Evolutionary conservation across 805 yeast genomes (phyloP), one percentile per base, ranked within the genome.

Genomic region (Sugiyamaella qingdaonensis): DNA sequence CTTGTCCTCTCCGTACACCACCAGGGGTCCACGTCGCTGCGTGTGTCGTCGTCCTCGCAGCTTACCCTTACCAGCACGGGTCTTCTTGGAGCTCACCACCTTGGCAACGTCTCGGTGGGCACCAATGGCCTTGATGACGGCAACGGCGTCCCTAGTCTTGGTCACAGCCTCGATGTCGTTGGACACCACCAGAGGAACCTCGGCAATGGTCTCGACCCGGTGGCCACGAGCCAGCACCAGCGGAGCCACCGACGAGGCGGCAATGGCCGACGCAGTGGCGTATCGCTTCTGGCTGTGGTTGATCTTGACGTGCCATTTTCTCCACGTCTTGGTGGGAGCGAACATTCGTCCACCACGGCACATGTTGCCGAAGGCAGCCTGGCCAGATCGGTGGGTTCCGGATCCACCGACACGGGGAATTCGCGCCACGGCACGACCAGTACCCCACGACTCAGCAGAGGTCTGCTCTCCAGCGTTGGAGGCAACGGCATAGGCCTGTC

Each of bases 281-380:
- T 91, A 94, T 81, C 98, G 91, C 86, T 92, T 92, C 84, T 94
- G 96, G 89, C 92, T 92, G 80, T 90, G 97, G 96, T 94, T 94
- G 74, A 94, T 96, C 86, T 91, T 94, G 73, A 94, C 95, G 90
- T 94, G 95, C 99, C 99, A 94, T 82, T 85, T 92, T 88, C 99
- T 90, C 99, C 99, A 94, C 79, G 96, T 91, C 86, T 94, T 94
- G 79, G 99, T 94, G 78, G 99, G 99, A 79, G 99, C 97, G 75
- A 94, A 94, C 98, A 94, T 94, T 81, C 99, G 96, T 84, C 99
- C 99, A 78, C 97, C 97, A 81, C 99, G 92, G 85, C 99, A 94
- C 99, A 94, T 94, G 94, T 94, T 94, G 86, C 99, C 99, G 85
- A 94, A 94, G 76, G 99, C 99, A 78, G 90, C 99, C 81, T 94